Base-by-base conservation (phyloP, 2,329 filamentous ascomycete species). In the Lachnellula occidentalis region DNA sequence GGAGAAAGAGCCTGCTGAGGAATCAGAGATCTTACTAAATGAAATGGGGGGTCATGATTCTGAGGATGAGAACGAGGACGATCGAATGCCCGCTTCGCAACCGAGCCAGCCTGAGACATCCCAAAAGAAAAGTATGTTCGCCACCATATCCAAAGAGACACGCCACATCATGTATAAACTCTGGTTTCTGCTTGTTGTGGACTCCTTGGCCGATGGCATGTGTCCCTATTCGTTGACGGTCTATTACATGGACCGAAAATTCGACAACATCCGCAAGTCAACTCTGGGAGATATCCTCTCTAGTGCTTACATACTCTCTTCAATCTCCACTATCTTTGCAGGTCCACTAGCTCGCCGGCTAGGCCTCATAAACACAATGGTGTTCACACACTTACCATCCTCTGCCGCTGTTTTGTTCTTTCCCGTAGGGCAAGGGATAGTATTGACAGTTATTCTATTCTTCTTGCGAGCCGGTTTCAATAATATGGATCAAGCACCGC, bases 351-450 rank as follows among this genome's bases (percentile, higher is more conserved):
- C 67, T 78, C 36, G 72, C 73, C 1, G 78, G 76, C 2, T 76
- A 12, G 80, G 80, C 3, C 79, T 90, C 17, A 78, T 89, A 43
- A 62, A 81, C 72, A 88, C 85, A 0, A 89, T 90, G 86, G 84
- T 87, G 4, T 86, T 87, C 65, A 88, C 85, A 0, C 85, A 89
- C 61, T 72, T 90, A 0, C 86, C 86, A 0, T 87, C 85, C 0
- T 61, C 71, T 9, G 54, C 59, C 11, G 77, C 85, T 2, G 71
- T 89, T 27, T 84, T 84, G 54, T 74, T 88, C 1, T 66, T 66
- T 31, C 62, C 64, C 2, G 19, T 60, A 2, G 63, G 63, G 3
- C 72, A 77, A 7, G 69, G 86, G 19, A 78, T 90, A 15, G 78
- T 80, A 0, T 62, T 84, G 0, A 78, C 84, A 0, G 73, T 87